These are phyloP conservation scores for Eragrostis curvula DNA, from an alignment of 176 grass and related monocot genomes.

Conservation along the genomic window DNA sequence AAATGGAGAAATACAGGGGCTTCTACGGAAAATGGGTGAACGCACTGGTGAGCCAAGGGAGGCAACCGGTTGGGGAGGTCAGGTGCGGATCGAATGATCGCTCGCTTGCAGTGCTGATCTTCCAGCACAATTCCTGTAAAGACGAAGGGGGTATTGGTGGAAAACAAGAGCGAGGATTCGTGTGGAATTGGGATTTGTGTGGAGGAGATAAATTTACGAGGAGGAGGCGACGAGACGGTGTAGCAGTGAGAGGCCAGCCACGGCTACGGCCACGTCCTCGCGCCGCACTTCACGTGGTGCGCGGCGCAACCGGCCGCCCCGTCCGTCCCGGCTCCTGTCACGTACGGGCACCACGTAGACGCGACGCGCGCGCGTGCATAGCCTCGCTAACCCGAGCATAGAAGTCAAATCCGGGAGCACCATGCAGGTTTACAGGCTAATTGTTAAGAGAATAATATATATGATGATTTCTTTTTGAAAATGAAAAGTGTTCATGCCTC, in stretches of 20 bases:
- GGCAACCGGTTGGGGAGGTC: too few species aligned
- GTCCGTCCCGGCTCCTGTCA: too few species aligned
- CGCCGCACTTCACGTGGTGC: constrained; percentile 47
- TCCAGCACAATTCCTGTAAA: background rate
- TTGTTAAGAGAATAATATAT: too few species aligned
- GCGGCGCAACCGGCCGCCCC: background rate
- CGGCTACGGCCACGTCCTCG: constrained; percentile 37
- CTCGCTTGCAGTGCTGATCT: too few species aligned
- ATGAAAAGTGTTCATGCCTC: too few species aligned
- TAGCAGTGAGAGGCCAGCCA: background rate
- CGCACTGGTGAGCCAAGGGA: too few species aligned
- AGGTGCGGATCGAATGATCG: background rate
- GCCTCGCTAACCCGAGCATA: too few species aligned
- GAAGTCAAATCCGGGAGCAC: too few species aligned
- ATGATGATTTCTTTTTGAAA: too few species aligned
- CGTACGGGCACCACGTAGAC: background rate
- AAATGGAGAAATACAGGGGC: background rate
- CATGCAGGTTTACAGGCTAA: too few species aligned
- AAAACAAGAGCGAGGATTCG: background rate
- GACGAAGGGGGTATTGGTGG: background rate
- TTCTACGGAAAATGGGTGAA: background rate
- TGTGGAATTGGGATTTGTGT: background rate
- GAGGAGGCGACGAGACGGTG: too few species aligned
- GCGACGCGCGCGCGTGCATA: too few species aligned
- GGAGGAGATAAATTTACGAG: background rate